Conservation (phyloP, 768 basidiomycete species). For the Pulveroboletus sp. region DNA sequence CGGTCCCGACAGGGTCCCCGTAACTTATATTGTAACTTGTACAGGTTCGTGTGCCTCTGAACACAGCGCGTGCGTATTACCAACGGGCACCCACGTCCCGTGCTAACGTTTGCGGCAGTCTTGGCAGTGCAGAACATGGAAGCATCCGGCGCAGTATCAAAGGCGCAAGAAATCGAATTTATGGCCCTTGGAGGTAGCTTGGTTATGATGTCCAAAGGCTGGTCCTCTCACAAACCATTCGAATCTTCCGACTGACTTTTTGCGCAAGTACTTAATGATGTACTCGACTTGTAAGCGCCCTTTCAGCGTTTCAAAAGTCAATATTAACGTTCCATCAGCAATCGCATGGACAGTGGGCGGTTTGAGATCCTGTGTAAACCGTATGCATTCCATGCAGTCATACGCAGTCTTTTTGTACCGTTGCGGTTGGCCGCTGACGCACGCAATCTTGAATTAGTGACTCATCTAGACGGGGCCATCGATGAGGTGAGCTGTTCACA, state of each 20-base stretch:
- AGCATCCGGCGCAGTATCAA: slow-evolving; percentile 67
- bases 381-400: slow-evolving; percentile 74
- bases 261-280: slow-evolving; percentile 67
- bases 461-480: slow-evolving; percentile 65
- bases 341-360: slow-evolving; percentile 83
- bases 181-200: slow-evolving; percentile 79
- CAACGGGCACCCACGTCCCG: neutral
- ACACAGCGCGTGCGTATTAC: slow-evolving; percentile 55
- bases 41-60: slow-evolving; percentile 80
- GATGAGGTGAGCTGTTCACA: slow-evolving; percentile 43
- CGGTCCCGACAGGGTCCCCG: slow-evolving; percentile 3
- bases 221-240: slow-evolving; percentile 10
- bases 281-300: slow-evolving; percentile 67
- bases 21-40: slow-evolving; percentile 17
- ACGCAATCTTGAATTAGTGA: slow-evolving; percentile 62
- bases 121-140: slow-evolving; percentile 93
- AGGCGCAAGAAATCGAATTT: slow-evolving; percentile 84
- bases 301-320: neutral
- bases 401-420: slow-evolving; percentile 71
- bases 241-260: slow-evolving; percentile 2
- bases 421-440: slow-evolving; percentile 67
- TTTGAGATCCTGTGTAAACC: slow-evolving; percentile 71
- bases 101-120: slow-evolving; percentile 33
- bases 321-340: slow-evolving; percentile 38
- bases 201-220: slow-evolving; percentile 86